These are phyloP conservation scores for Dendrocalamus latiflorus DNA, from an alignment of 202 grass and related monocot species.

Conservation along the genomic window DNA sequence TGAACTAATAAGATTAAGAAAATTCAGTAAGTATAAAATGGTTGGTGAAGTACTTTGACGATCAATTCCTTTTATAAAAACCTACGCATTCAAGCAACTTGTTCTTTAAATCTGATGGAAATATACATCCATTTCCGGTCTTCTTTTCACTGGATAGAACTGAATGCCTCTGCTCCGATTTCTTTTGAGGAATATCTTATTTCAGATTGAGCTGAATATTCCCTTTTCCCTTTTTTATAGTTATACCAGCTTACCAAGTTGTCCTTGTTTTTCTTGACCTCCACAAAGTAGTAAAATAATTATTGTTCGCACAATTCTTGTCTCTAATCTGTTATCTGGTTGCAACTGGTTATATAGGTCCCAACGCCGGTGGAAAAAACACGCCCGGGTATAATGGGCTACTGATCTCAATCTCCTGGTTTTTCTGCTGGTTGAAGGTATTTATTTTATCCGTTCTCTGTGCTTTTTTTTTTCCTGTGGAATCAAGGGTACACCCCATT, in stretches of 20 bases:
- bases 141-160: background rate
- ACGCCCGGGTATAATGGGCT: background rate
- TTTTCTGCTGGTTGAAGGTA: constrained; percentile 26
- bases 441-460: background rate
- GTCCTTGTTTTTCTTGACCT: background rate
- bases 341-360: constrained; percentile 32
- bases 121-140: background rate
- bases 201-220: background rate
- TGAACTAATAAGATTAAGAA: background rate
- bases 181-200: background rate
- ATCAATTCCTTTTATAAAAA: background rate
- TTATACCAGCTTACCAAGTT: too few species aligned
- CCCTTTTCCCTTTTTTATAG: background rate
- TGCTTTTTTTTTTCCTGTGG: background rate
- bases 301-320: background rate
- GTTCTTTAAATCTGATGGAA: background rate
- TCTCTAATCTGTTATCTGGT: background rate
- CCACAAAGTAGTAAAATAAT: background rate
- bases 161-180: background rate
- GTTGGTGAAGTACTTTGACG: background rate
- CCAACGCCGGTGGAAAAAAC: background rate
- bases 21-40: background rate
- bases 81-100: background rate
- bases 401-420: background rate
- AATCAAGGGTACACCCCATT: background rate